Base-by-base conservation (phyloP, 2,329 filamentous ascomycete species). In the Blumeria hordei region DNA sequence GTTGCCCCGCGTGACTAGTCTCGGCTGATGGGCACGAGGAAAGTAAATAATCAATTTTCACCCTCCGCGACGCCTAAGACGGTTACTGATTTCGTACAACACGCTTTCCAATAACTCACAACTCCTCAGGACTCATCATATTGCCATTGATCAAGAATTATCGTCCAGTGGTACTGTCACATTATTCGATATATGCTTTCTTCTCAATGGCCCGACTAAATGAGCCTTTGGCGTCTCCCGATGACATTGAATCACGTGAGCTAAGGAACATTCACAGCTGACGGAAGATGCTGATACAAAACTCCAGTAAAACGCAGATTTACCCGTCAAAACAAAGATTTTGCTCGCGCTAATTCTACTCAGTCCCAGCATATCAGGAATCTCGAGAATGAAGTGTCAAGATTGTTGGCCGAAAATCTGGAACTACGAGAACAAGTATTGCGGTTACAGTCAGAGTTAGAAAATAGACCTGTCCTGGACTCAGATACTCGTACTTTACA, bases 321-420 rank as follows among this genome's bases (percentile, higher is more conserved):
- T 64, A 72, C 88, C 62, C 77, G 85, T 55, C 86, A 92, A 66
- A 93, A 93, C 66, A 77, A 84, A 68, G 85, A 92, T 63, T 82
- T 92, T 59, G 85, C 85, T 59, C 80, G 81, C 65, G 78, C 75
- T 62, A 92, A 93, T 69, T 86, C 85, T 28, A 74, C 76, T 53
- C 83, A 88, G 66, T 84, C 83, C 35, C 72, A 86, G 35, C 81
- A 82, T 60, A 88, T 92, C 62, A 80, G 85, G 57, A 77, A 74
- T 59, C 74, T 92, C 57, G 85, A 90, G 64, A 78, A 80, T 64
- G 84, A 93, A 67, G 80, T 78, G 58, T 79, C 82, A 43, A 78
- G 80, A 52, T 74, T 88, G 59, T 72, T 88, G 28, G 79, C 82
- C n/a, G 84, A 92, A 61, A 92, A 92, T 64, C 74, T 90, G 55